phyloP scores from a whole-genome alignment of 352 stramenopile genomes.

The Phytophthora aleatoria region DNA sequence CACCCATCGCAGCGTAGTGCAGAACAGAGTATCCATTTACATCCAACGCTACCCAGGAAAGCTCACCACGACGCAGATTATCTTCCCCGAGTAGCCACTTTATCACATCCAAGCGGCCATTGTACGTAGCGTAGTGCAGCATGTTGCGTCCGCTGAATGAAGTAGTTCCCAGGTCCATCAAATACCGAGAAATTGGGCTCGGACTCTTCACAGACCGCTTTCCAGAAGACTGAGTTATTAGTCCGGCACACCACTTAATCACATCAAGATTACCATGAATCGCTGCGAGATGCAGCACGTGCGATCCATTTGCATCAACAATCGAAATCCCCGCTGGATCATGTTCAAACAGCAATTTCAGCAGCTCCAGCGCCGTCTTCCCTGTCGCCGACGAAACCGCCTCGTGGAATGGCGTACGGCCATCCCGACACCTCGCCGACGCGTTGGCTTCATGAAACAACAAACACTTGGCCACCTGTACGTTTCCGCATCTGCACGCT shows the following conservation, averaged over 20 bases:
- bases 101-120: constrained; percentile 51
- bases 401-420: constrained; percentile 67
- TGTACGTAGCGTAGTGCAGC: constrained; percentile 77
- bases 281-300: constrained; percentile 67
- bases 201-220: constrained; percentile 2
- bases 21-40: constrained; percentile 64
- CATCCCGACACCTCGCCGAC: constrained; percentile 48
- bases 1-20: constrained; percentile 71
- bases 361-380: constrained; percentile 37
- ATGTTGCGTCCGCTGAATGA: constrained; percentile 68
- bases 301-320: constrained; percentile 64
- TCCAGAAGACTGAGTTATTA: constrained; percentile 4
- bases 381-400: constrained; percentile 38
- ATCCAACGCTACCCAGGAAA: constrained; percentile 48
- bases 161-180: constrained; percentile 46
- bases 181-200: constrained; percentile 3
- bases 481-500: constrained; percentile 54
- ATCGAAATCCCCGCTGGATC: constrained; percentile 46
- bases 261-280: constrained; percentile 70
- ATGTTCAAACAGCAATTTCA: constrained; percentile 60
- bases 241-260: constrained; percentile 54
- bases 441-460: constrained; percentile 56
- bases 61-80: constrained; percentile 31
- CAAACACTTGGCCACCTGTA: constrained; percentile 58
- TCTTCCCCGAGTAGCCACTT: constrained; percentile 48